A percentile compares a stretch with the other conserved stretches of the same genome.
These are phyloP conservation scores for Neonothopanus nambi DNA, from an alignment of 1,284 basidiomycete species.

Conservation along the genomic window DNA sequence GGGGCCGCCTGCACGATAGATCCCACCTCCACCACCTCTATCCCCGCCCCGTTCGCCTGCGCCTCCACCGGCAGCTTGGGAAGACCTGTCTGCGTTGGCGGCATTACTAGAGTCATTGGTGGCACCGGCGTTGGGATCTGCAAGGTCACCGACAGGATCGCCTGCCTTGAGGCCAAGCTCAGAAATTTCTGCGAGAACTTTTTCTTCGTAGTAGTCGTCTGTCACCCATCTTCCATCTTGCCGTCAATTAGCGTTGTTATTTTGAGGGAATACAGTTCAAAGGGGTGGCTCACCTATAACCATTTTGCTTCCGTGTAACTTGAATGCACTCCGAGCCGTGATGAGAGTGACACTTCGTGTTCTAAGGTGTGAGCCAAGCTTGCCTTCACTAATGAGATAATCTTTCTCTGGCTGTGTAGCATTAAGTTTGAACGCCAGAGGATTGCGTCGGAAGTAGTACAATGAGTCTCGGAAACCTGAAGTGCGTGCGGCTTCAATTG, in stretches of 20 bases:
- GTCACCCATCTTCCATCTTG: conserved; percentile 87
- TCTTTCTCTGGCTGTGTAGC: conserved; percentile 90
- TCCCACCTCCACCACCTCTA: conserved; percentile 38
- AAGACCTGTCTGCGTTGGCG: background rate
- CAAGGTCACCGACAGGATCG: conserved; percentile 75
- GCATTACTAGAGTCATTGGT: background rate
- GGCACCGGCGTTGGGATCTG: conserved; percentile 57
- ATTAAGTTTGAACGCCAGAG: conserved; percentile 86
- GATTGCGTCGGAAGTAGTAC: conserved; percentile 94
- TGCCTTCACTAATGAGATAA: conserved; percentile 83
- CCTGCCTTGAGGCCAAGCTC: conserved; percentile 74
- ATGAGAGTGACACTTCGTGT: conserved; percentile 93
- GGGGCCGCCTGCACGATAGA: conserved; percentile 83
- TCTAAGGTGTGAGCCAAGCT: conserved; percentile 85
- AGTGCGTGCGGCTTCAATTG: conserved; percentile 94
- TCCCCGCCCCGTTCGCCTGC: background rate
- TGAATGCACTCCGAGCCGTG: conserved; percentile 91
- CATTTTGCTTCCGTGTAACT: conserved; percentile 91
- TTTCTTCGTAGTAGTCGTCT: conserved; percentile 95
- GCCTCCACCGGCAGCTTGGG: conserved; percentile 31
- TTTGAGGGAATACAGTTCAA: background rate
- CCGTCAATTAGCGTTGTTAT: conserved; percentile 5
- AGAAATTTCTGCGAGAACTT: conserved; percentile 69
- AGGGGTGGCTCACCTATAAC: conserved; percentile 64
- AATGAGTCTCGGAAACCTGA: conserved; percentile 96